Percentiles rank a stretch among this genome's conserved stretches.
These are phyloP conservation scores for Perilla frutescens DNA, from an alignment of 257 asterid genomes.

Conservation along the genomic window DNA sequence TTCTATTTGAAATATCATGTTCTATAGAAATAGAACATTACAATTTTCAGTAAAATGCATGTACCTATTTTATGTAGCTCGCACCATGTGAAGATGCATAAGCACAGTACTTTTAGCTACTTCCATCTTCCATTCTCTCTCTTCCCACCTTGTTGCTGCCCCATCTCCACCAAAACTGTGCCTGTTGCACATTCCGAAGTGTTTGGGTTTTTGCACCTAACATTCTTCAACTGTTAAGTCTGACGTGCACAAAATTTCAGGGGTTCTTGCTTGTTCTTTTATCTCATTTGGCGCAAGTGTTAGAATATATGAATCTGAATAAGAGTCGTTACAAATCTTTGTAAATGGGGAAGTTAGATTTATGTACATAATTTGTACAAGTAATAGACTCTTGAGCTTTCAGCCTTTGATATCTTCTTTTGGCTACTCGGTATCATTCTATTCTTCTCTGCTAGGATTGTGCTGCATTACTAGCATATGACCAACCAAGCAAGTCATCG, in stretches of 20 bases:
- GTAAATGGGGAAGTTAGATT: background rate
- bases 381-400: conserved; percentile 10
- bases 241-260: background rate
- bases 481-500: conserved; percentile 66
- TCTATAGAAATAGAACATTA: background rate
- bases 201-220: background rate
- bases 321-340: background rate
- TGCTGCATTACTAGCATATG: conserved; percentile 89
- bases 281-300: background rate
- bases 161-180: background rate
- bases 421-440: conserved; percentile 5
- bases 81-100: background rate
- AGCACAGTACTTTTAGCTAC: background rate
- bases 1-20: background rate
- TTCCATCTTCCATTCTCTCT: background rate
- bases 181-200: background rate
- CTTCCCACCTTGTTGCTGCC: background rate
- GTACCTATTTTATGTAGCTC: background rate
- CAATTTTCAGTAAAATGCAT: background rate
- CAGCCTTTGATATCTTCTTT: background rate
- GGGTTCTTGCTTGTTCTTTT: background rate
- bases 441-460: conserved; percentile 63
- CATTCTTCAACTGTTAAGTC: background rate
- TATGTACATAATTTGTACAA: background rate
- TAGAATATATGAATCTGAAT: background rate